Evolutionary conservation across 257 asterid species (phyloP).

Genomic region (Solanum sitiens): DNA sequence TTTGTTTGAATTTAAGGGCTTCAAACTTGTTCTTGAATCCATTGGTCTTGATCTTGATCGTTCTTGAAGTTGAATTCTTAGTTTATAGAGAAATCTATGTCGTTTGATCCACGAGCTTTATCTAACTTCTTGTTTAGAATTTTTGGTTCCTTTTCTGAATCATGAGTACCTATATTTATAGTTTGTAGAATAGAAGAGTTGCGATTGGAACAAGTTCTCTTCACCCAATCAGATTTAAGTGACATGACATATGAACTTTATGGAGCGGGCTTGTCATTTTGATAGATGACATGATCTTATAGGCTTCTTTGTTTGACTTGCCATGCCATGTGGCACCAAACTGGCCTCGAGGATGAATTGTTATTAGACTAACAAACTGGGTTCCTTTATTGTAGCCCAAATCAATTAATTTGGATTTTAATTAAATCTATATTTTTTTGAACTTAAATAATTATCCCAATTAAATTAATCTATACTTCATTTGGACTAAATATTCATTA

Average conservation of each 20-base stretch:
- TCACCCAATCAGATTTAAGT: neutral
- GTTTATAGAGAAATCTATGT: neutral
- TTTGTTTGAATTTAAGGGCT: too few species aligned
- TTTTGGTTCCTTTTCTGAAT: too few species aligned
- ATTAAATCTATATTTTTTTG: too few species aligned
- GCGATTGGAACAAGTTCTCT: neutral
- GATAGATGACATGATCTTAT: neutral
- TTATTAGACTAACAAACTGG: neutral
- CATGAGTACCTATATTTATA: neutral
- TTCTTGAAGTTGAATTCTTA: neutral
- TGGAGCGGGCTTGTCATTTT: neutral
- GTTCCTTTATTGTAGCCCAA: neutral
- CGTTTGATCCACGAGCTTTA: neutral
- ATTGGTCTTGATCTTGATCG: neutral
- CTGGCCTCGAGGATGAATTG: neutral
- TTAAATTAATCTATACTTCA: too few species aligned
- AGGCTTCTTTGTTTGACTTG: neutral
- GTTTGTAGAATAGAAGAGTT: neutral
- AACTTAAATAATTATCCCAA: neutral
- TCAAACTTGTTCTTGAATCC: neutral
- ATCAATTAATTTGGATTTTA: neutral
- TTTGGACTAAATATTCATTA: neutral
- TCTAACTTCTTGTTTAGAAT: neutral
- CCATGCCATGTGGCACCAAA: neutral
- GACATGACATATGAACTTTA: neutral